Evolutionary conservation across 2,329 filamentous ascomycete genomes (phyloP).

Genomic region (Fusarium haematococcum): DNA sequence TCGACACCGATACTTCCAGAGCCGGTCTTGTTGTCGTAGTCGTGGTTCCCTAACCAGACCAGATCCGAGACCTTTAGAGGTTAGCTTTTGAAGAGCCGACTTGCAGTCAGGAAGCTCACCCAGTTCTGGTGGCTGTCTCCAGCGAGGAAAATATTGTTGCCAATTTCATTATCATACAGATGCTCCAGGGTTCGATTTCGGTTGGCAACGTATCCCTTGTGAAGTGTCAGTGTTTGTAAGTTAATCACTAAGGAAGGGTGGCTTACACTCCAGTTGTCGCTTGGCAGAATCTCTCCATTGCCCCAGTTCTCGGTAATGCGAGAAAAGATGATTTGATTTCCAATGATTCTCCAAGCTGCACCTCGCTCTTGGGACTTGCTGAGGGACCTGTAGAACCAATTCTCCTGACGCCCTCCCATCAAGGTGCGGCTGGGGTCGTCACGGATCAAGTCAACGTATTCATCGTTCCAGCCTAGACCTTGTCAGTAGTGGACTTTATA

Average conservation of each 20-base stretch:
- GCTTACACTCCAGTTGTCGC: constrained; percentile 49
- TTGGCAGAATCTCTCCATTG: constrained; percentile 40
- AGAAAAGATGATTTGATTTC: constrained; percentile 77
- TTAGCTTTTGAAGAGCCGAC: background rate
- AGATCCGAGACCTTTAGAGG: constrained; percentile 71
- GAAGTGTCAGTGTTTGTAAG: background rate
- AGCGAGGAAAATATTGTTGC: constrained; percentile 78
- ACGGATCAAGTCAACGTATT: constrained; percentile 57
- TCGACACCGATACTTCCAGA: constrained; percentile 70
- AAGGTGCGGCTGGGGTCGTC: constrained; percentile 75
- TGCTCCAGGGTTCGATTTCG: constrained; percentile 77
- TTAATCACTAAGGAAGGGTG: accelerated
- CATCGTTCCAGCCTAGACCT: constrained; percentile 14
- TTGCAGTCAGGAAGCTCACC: background rate
- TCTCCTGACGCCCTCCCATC: constrained; percentile 79
- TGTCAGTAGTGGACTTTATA: background rate
- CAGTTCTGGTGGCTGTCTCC: constrained; percentile 71
- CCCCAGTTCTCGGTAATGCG: constrained; percentile 55
- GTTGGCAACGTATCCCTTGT: constrained; percentile 73
- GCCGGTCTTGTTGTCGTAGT: constrained; percentile 66
- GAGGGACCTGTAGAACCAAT: constrained; percentile 76
- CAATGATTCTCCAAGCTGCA: constrained; percentile 77
- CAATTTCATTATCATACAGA: constrained; percentile 75
- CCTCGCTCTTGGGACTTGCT: constrained; percentile 70
- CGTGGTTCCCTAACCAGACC: constrained; percentile 65